Conservation (phyloP, 441 rosid species). For the Brassica balearica region DNA sequence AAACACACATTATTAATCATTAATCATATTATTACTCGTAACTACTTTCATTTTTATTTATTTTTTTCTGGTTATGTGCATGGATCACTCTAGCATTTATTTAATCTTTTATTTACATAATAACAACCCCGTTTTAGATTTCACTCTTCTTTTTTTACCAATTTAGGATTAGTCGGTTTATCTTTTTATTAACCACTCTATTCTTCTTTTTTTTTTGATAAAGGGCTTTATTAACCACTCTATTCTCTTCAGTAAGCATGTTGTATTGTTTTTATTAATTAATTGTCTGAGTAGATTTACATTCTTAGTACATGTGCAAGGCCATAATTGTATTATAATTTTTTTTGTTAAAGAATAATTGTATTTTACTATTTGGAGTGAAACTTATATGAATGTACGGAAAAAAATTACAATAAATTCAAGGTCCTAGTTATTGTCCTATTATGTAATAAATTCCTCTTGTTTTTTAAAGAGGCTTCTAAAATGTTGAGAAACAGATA, state of each 20-base stretch:
- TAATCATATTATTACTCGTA: background rate
- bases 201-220: no score
- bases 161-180: no score
- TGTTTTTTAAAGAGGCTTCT: background rate
- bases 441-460: slow-evolving; percentile 20
- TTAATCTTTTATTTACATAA: background rate
- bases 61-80: background rate
- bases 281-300: slow-evolving; percentile 19
- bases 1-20: slow-evolving; percentile 1
- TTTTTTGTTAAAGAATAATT: slow-evolving; percentile 4
- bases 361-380: background rate
- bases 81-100: no score
- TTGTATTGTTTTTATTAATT: slow-evolving; percentile 1
- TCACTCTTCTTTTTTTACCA: background rate
- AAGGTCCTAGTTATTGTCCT: slow-evolving; percentile 16
- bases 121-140: background rate
- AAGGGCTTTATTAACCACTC: no score
- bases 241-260: background rate
- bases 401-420: background rate
- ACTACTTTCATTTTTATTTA: background rate
- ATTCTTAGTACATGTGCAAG: slow-evolving; percentile 35
- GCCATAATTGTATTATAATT: slow-evolving; percentile 13
- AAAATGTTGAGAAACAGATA: background rate
- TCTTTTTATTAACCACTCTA: no score
- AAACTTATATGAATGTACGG: background rate